phyloP scores from a whole-genome alignment of 2,329 filamentous ascomycete genomes.

The Epichloe uncinata region DNA sequence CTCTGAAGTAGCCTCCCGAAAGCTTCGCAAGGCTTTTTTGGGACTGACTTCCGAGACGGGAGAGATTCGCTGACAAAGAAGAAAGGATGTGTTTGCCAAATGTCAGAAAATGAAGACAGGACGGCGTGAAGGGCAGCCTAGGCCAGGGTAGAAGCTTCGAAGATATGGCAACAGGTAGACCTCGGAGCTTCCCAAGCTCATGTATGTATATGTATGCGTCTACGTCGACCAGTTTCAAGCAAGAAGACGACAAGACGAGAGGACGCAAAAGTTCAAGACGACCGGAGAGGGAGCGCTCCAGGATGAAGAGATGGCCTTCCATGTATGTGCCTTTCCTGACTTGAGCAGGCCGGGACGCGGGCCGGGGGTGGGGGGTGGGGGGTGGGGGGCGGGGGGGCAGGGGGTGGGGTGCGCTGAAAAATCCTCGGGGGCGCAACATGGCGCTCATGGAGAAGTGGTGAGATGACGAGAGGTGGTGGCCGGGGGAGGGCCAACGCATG shows the following conservation, averaged over 20 bases:
- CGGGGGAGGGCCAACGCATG: constrained; percentile 33
- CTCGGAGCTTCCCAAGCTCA: neutral
- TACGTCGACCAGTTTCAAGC: neutral
- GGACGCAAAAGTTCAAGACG: neutral
- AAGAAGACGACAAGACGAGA: constrained; percentile 1
- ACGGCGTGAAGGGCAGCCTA: neutral
- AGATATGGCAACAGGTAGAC: neutral
- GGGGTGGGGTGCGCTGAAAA: neutral
- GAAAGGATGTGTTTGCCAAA: neutral
- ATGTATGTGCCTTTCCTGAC: constrained; percentile 7
- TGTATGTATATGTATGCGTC: neutral
- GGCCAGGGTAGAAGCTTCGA: neutral
- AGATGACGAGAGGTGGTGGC: constrained; percentile 10
- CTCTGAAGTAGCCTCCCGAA: neutral
- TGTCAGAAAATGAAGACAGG: neutral
- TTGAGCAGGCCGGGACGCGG: constrained; percentile 5
- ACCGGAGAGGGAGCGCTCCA: neutral
- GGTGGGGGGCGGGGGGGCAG: constrained; percentile 1
- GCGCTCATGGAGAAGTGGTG: constrained; percentile 9
- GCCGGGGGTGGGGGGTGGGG: neutral
- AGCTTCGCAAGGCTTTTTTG: neutral
- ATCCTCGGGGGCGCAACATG: neutral
- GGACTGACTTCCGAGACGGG: neutral
- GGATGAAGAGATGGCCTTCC: constrained; percentile 1
- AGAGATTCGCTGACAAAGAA: neutral